Evolutionary conservation across 2,329 filamentous ascomycete genomes (phyloP).

Genomic region (Apiospora hydei): DNA sequence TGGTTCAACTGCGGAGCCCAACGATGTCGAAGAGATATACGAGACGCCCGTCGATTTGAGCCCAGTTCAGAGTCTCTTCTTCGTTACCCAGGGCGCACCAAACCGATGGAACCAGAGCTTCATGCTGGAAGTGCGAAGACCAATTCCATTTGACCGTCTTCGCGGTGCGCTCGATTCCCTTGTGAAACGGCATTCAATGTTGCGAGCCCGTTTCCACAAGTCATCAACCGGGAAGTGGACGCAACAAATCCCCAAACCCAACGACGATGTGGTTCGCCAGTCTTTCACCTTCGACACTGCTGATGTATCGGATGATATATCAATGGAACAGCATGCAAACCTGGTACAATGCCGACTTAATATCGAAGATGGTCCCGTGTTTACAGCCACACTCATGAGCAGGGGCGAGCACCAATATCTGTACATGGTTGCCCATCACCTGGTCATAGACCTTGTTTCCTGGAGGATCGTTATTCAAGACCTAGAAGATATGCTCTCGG

Average conservation of each 20-base stretch:
- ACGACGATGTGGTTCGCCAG: not conserved
- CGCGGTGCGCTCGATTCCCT: conserved; percentile 16
- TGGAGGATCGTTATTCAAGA: conserved; percentile 1
- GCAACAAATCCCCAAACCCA: not conserved
- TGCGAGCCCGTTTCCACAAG: conserved; percentile 7
- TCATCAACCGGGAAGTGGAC: not conserved
- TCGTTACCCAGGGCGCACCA: not conserved
- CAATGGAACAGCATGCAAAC: not conserved
- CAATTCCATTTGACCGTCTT: not conserved
- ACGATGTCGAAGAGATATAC: conserved; percentile 19
- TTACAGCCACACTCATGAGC: not conserved
- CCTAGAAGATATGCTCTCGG: not conserved
- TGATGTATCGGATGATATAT: not conserved
- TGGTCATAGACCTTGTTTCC: conserved; percentile 7
- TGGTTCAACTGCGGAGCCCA: not conserved
- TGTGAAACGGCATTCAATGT: conserved; percentile 7
- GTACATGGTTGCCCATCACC: conserved; percentile 7
- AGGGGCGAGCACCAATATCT: not conserved
- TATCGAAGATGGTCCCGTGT: not conserved
- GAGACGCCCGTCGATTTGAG: conserved; percentile 19
- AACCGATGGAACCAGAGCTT: conserved; percentile 28
- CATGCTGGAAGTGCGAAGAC: conserved; percentile 7
- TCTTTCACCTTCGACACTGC: not conserved
- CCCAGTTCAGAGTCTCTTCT: conserved; percentile 25
- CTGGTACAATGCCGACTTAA: not conserved